Percentiles rank a stretch among this genome's conserved stretches.
These are phyloP conservation scores for Aspergillus leporis DNA, from an alignment of 495 filamentous ascomycete species.

Conservation along the genomic window DNA sequence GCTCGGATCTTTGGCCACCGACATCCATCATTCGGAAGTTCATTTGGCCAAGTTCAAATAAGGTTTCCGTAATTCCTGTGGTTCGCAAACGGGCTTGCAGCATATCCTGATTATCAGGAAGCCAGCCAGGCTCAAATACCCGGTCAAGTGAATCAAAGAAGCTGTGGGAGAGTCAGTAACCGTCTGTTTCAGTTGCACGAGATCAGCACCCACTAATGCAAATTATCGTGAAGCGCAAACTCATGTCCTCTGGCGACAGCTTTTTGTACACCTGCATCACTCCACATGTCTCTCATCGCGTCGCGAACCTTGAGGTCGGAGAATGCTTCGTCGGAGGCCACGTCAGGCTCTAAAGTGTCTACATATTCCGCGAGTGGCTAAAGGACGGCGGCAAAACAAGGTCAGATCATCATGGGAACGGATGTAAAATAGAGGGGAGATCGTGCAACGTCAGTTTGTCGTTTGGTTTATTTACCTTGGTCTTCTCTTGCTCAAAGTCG, in stretches of 20 bases:
- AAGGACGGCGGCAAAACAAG: conserved; percentile 20
- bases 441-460: not conserved
- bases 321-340: conserved; percentile 72
- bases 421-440: not conserved
- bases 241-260: conserved; percentile 90
- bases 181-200: not conserved
- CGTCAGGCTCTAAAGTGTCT: conserved; percentile 62
- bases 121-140: conserved; percentile 80
- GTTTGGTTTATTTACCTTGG: conserved; percentile 57
- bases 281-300: conserved; percentile 84
- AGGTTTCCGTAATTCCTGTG: conserved; percentile 94
- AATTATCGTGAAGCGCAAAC: conserved; percentile 93
- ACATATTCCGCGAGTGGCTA: conserved; percentile 36
- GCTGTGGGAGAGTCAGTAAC: conserved; percentile 49
- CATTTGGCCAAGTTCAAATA: conserved; percentile 91
- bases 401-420: not conserved
- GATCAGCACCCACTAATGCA: conserved; percentile 74
- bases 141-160: conserved; percentile 91
- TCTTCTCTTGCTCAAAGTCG: conserved; percentile 71
- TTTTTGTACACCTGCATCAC: conserved; percentile 77
- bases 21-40: conserved; percentile 99
- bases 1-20: conserved; percentile 92
- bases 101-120: conserved; percentile 96
- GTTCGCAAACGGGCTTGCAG: conserved; percentile 89
- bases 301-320: conserved; percentile 63